Evolutionary conservation across 371 early-diverging fungal genomes (phyloP).

Genomic region (Funneliformis caledonium): DNA sequence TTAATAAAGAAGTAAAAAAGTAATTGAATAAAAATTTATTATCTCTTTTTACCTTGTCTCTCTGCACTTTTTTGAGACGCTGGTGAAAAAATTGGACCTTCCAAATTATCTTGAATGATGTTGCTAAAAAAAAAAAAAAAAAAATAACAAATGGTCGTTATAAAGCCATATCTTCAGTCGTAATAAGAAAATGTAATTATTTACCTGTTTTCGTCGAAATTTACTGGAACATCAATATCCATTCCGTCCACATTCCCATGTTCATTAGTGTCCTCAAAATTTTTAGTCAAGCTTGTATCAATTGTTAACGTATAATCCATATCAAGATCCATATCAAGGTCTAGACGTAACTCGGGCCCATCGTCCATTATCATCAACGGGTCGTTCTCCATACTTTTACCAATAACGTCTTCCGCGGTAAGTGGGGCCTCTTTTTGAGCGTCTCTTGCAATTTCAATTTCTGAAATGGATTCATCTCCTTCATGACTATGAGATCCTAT

Average conservation of each 20-base stretch:
- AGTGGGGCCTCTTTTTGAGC: slow-evolving; percentile 33
- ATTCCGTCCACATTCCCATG: background rate
- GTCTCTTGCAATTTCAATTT: slow-evolving; percentile 49
- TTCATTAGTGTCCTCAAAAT: background rate
- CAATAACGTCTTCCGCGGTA: slow-evolving; percentile 32
- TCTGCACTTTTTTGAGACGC: background rate
- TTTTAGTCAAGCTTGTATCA: background rate
- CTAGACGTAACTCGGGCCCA: slow-evolving; percentile 13
- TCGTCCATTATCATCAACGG: slow-evolving; percentile 30
- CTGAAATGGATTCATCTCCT: slow-evolving; percentile 44
- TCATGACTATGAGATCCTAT: slow-evolving; percentile 17
- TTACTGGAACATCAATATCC: background rate
- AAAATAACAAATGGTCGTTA: background rate
- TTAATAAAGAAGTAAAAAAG: background rate
- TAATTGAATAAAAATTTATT: background rate
- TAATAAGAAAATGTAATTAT: background rate
- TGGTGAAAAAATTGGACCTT: background rate
- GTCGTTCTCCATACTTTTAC: slow-evolving; percentile 14
- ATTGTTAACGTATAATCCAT: slow-evolving; percentile 42
- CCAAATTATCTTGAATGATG: background rate
- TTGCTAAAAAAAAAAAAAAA: background rate
- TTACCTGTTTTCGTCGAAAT: background rate
- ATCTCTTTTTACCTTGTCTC: background rate
- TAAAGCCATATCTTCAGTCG: background rate
- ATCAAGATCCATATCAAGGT: slow-evolving; percentile 43